Base-by-base conservation (phyloP, 768 basidiomycete genomes). In the Macrolepiota fuliginosa region DNA sequence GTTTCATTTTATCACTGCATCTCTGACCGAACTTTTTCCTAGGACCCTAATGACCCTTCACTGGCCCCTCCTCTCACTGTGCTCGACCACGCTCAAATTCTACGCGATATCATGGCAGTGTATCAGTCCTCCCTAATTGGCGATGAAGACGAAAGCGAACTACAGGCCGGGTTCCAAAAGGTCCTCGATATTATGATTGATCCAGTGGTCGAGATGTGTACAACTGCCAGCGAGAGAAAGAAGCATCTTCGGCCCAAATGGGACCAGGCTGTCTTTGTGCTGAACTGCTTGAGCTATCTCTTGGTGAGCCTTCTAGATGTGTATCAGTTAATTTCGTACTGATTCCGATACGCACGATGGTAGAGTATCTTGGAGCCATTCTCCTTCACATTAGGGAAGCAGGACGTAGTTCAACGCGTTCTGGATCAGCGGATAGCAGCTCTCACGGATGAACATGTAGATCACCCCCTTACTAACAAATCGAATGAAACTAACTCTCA, bases 41-140 rank as follows among this genome's bases (percentile, higher is more conserved):
- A 90, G 88, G 87, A 88, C 50, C 70, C 79, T 24, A 85, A 92
- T 46, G 94, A 95, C 63, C 76, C 84, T 0, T 84, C 89, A 0
- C 75, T 90, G 5, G 80, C 83, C 1, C 90, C 96, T 1, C 94
- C 96, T 0, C 77, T 89, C 5, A 77, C 83, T 0, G 85, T 98
- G 19, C 83, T 94, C 36, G 94, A 97, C 65, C 88, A 94, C 46
- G 81, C 85, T 0, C 90, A 93, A 63, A 86, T 92, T 60, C 79
- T 98, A 9, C 87, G 91, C 12, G 94, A 98, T 71, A 86, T 97
- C 64, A 90, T 96, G 86, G 74, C 80, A 0, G 94, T 97, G 4
- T 96, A 96, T 71, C 87, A 92, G 36, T 90, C 91, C 0, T 95
- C 95, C 0, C 81, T 96, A 32, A 77, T 94, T 10, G 90, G 87